Conservation (phyloP, 768 basidiomycete species). For the Termitomyces sp. region DNA sequence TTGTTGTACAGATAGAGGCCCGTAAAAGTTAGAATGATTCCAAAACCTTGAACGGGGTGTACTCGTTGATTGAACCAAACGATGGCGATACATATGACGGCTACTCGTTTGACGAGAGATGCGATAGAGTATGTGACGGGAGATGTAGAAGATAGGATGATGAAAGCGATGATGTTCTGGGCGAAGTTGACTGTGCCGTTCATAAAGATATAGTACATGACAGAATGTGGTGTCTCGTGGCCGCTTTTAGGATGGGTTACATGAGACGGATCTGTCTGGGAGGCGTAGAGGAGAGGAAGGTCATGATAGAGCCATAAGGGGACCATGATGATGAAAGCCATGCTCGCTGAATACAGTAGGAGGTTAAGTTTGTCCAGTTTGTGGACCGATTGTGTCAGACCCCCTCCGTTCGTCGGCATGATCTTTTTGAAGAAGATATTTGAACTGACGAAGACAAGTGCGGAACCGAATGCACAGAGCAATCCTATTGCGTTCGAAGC, state of each 20-base stretch:
- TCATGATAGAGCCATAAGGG: slow-evolving; percentile 94
- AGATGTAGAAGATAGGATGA: slow-evolving; percentile 91
- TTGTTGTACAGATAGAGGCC: slow-evolving; percentile 96
- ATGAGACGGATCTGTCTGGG: slow-evolving; percentile 31
- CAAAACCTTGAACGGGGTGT: slow-evolving; percentile 77
- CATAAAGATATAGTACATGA: slow-evolving; percentile 79
- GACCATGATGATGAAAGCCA: slow-evolving; percentile 94
- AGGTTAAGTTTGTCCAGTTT: slow-evolving; percentile 98
- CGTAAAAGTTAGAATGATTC: slow-evolving; percentile 85
- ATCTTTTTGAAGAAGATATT: slow-evolving; percentile 99
- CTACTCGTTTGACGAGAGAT: slow-evolving; percentile 95
- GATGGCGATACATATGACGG: slow-evolving; percentile 96
- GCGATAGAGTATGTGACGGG: slow-evolving; percentile 99
- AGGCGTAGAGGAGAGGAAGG: slow-evolving; percentile 57
- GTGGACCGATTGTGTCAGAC: slow-evolving; percentile 40
- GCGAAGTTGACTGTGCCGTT: slow-evolving; percentile 96
- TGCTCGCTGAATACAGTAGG: slow-evolving; percentile 87
- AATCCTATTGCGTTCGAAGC: slow-evolving; percentile 82
- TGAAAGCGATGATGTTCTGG: slow-evolving; percentile 96
- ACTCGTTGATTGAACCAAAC: slow-evolving; percentile 92
- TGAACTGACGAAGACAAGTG: slow-evolving; percentile 92
- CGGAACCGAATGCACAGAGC: slow-evolving; percentile 95
- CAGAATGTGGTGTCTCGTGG: slow-evolving; percentile 49
- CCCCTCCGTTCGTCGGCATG: slow-evolving; percentile 62
- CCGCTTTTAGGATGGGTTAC: slow-evolving; percentile 40